Percentiles rank a stretch among this genome's conserved stretches.
These are phyloP conservation scores for Tetrahymena elliotti DNA, from an alignment of 73 alveolate species.

Conservation along the genomic window DNA sequence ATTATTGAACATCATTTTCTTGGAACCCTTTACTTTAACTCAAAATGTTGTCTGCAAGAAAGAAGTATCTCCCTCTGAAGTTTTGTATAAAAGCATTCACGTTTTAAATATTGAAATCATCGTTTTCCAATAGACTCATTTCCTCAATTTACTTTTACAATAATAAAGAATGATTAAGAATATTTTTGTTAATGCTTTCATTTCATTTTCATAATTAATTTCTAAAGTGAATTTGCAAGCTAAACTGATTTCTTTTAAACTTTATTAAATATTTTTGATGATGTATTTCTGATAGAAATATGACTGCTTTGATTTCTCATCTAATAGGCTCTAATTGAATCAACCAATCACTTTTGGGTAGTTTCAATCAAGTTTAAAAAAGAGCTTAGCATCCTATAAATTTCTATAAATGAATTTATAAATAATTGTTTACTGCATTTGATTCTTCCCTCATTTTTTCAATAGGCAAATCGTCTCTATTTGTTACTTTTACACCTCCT, in stretches of 20 bases:
- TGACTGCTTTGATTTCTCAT: too few species aligned
- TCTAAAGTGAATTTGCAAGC: not conserved
- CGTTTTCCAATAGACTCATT: not conserved
- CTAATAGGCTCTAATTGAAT: too few species aligned
- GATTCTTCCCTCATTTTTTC: not conserved
- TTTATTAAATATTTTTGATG: not conserved
- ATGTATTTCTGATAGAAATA: not conserved
- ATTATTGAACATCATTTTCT: not conserved
- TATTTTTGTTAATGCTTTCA: too few species aligned
- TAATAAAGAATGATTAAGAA: not conserved
- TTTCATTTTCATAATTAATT: too few species aligned
- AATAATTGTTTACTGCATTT: not conserved
- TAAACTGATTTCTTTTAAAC: not conserved
- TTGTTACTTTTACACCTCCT: not conserved
- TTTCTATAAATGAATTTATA: too few species aligned
- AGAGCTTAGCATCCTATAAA: not conserved
- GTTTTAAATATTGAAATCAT: not conserved
- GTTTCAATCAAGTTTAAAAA: not conserved
- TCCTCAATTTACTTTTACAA: not conserved
- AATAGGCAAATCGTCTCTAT: not conserved
- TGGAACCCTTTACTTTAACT: not conserved
- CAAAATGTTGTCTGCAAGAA: not conserved
- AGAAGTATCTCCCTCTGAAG: not conserved
- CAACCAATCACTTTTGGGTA: not conserved
- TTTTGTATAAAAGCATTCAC: not conserved